Evolutionary conservation across 495 filamentous ascomycete species (phyloP), one percentile per base, ranked within the genome.

Genomic region (Hypomontagnella monticulosa): DNA sequence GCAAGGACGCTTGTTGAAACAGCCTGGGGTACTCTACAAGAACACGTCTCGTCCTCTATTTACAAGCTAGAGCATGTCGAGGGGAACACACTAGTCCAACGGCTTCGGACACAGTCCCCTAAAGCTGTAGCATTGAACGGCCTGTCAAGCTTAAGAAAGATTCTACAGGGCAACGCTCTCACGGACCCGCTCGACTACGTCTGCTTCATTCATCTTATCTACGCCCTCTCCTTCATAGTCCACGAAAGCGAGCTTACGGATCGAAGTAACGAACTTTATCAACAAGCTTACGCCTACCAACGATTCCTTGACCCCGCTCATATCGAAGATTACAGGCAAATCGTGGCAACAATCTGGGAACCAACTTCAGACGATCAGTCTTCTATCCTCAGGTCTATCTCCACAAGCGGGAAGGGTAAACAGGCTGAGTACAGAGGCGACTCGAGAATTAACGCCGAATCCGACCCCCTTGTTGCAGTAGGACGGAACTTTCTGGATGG

Each of bases 401-500:
- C 65, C 1, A 8, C 54, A 16, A 65, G 47, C 50, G 59, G 63
- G 5, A 82, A 82, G 61, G 80, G 80, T 23, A 82, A 83, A 62
- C 67, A 77, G 12, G 74, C 66, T 0, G 74, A 76, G 14, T 43
- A 40, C 12, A 53, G 46, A 2, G 16, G 50, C 32, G 43, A 54
- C 11, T 40, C 63, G 36, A 52, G 52, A 23, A 27, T 42, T 16
- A 46, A 30, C 14, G 19, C 23, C 2, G 55, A 37, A 30, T 36
- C 33, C 36, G 63, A 71, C 52, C 51, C 71, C 23, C 62, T 83
- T 10, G 63, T 78, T 8, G 23, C 46, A 16, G 73, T 74, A n/a
- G 77, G 73, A 5, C 73, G 75, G n/a, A 72, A 78, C 14, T 83
- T 82, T 37, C 75, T 83, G n/a, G 80, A 83, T 69, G 78, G 79